A percentile compares a stretch with the other conserved stretches of the same genome.
phyloP scores from a whole-genome alignment of 331 rosid species.

The Saraca asoca region DNA sequence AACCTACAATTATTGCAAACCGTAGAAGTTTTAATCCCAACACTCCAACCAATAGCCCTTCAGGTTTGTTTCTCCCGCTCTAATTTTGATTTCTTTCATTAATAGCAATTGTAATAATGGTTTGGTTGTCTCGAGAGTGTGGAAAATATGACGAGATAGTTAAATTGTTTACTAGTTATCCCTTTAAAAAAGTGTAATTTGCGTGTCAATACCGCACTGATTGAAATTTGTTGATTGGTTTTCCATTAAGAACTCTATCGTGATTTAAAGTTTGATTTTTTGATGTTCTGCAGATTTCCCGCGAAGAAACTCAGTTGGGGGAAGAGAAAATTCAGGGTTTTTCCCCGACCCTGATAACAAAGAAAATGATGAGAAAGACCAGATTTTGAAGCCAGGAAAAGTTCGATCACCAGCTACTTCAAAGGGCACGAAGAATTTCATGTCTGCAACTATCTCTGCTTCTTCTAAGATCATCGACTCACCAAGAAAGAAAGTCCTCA shows the following conservation, averaged over 20 bases:
- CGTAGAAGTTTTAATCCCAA: slow-evolving; percentile 36
- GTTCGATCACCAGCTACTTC: slow-evolving; percentile 57
- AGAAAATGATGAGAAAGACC: slow-evolving; percentile 73
- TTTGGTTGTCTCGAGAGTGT: not conserved
- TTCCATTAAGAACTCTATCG: slow-evolving; percentile 1
- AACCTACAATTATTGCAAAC: slow-evolving; percentile 51
- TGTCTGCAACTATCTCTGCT: slow-evolving; percentile 89
- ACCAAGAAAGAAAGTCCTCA: slow-evolving; percentile 69
- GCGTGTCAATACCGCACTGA: not conserved
- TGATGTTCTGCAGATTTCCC: slow-evolving; percentile 47
- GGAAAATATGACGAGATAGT: not conserved
- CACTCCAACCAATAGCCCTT: slow-evolving; percentile 60
- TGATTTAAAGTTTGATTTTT: not conserved
- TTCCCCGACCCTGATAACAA: slow-evolving; percentile 54
- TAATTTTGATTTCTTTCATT: not conserved
- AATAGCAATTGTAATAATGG: not conserved
- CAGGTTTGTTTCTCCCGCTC: slow-evolving; percentile 38
- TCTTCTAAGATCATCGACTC: slow-evolving; percentile 64
- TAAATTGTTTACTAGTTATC: not conserved
- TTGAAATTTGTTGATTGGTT: not conserved
- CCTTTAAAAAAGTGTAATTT: not conserved
- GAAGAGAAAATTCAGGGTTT: slow-evolving; percentile 40
- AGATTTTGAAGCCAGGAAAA: slow-evolving; percentile 41
- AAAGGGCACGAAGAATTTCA: slow-evolving; percentile 55
- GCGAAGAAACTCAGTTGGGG: slow-evolving; percentile 48